Conservation (phyloP, 2,329 filamentous ascomycete species). For the Fusarium sp. region DNA sequence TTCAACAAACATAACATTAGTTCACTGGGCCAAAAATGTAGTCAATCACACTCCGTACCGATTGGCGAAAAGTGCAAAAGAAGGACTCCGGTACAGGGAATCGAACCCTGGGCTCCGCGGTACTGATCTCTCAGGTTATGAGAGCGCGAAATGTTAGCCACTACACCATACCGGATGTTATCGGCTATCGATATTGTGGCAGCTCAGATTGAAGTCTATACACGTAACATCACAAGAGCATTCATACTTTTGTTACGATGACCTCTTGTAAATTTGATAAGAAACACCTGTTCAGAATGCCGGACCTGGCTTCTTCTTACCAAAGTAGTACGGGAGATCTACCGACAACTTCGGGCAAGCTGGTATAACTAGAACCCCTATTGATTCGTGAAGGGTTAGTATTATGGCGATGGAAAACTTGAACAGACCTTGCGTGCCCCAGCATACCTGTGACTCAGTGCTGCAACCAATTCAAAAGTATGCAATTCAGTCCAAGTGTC, state of each 20-base stretch:
- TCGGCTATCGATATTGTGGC: background rate
- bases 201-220: rapidly evolving
- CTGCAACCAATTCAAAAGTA: background rate
- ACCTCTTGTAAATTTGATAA: too few species aligned
- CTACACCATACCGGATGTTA: conserved; percentile 51
- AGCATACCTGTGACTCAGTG: too few species aligned
- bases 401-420: background rate
- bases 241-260: too few species aligned
- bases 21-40: background rate
- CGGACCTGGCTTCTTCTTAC: too few species aligned
- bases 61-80: background rate
- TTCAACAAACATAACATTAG: too few species aligned
- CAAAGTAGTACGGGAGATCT: background rate
- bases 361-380: background rate
- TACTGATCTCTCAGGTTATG: conserved; percentile 43
- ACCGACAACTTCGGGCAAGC: background rate
- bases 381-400: background rate
- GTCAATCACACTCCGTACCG: rapidly evolving
- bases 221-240: too few species aligned
- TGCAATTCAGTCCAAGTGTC: background rate
- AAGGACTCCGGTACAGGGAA: conserved; percentile 46
- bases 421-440: too few species aligned
- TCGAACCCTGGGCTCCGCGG: conserved; percentile 49
- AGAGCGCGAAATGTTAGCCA: conserved; percentile 53
- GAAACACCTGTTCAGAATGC: too few species aligned